A percentile compares a stretch with the other conserved stretches of the same genome.
Evolutionary conservation across 164 flowering plant genomes (phyloP).

Genomic region (Buxus sempervirens): DNA sequence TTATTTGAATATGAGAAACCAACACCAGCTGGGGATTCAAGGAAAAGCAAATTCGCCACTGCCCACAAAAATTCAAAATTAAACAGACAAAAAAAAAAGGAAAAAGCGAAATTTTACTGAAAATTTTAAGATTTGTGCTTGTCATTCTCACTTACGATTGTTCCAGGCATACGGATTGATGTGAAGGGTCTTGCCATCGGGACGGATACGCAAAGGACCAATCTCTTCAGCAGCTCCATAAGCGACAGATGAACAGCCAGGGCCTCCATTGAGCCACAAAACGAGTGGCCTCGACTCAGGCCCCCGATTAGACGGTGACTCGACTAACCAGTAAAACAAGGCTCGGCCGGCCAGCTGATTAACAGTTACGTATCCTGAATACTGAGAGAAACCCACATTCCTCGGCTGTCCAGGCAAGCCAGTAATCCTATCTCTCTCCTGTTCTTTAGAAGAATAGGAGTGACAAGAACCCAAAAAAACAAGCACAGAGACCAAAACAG

Average conservation of each 20-base stretch:
- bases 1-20: conserved; percentile 92
- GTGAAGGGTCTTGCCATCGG: conserved; percentile 77
- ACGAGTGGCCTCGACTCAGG: conserved; percentile 71
- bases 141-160: conserved; percentile 45
- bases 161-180: conserved; percentile 85
- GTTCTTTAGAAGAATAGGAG: conserved; percentile 28
- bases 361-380: conserved; percentile 88
- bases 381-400: conserved; percentile 69
- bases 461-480: conserved; percentile 19
- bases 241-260: conserved; percentile 94
- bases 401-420: conserved; percentile 78
- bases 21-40: conserved; percentile 97
- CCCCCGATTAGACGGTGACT: conserved; percentile 53
- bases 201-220: conserved; percentile 73
- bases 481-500: conserved; percentile 16
- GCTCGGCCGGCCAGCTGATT: conserved; percentile 73
- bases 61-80: conserved; percentile 18
- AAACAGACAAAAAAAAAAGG: background rate
- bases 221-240: conserved; percentile 92
- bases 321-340: conserved; percentile 87
- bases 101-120: background rate
- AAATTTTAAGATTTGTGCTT: background rate
- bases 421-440: conserved; percentile 57
- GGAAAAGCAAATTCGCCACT: conserved; percentile 95
- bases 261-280: conserved; percentile 97